Percentiles rank a stretch among this genome's conserved stretches.
Conservation (phyloP, 164 flowering plant genomes). For the Sextonia rubra region DNA sequence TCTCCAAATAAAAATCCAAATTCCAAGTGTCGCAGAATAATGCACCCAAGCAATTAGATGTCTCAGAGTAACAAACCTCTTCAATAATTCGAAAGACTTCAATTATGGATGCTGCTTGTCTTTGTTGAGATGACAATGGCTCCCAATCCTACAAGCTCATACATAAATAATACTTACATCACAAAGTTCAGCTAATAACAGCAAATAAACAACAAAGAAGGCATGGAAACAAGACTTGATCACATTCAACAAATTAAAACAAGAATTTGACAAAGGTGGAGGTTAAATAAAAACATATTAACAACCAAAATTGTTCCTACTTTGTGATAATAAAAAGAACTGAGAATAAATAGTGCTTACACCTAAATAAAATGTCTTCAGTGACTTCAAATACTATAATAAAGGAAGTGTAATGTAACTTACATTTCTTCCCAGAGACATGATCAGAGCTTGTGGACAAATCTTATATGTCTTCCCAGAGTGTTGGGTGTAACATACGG, state of each 20-base stretch:
- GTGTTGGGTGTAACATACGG: no score
- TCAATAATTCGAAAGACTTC: constrained; percentile 87
- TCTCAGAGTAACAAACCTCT: constrained; percentile 42
- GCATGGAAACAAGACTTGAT: background rate
- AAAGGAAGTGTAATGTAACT: no score
- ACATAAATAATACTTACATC: background rate
- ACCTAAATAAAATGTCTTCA: background rate
- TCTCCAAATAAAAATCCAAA: background rate
- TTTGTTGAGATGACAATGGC: constrained; percentile 74
- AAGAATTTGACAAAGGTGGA: no score
- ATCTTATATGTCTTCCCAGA: no score
- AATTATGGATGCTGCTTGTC: constrained; percentile 65
- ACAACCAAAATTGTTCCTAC: no score
- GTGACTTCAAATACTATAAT: background rate
- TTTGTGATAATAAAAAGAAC: no score
- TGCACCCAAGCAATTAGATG: constrained; percentile 4
- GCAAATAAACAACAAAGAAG: background rate
- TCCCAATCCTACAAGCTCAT: constrained; percentile 61
- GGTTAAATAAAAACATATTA: no score
- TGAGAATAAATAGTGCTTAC: no score
- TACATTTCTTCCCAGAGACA: background rate
- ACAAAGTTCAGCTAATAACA: background rate
- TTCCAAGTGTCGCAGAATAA: background rate
- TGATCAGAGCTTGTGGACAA: background rate
- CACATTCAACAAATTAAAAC: background rate